A percentile compares a stretch with the other conserved stretches of the same genome.
phyloP scores from a whole-genome alignment of 2,329 filamentous ascomycete genomes.

The Pseudocercospora vitis region DNA sequence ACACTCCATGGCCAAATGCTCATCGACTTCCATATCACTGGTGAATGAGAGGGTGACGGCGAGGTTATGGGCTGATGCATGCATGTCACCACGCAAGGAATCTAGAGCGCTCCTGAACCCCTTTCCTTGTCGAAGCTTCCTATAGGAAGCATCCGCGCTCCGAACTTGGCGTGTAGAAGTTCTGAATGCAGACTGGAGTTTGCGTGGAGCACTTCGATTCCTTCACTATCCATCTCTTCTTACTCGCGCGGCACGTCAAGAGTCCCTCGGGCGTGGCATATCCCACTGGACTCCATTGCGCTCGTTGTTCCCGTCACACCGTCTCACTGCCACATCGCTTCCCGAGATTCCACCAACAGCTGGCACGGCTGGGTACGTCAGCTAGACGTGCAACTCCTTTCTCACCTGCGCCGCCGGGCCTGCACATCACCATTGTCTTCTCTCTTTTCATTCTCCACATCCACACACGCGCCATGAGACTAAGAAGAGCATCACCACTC shows the following conservation, averaged over 20 bases:
- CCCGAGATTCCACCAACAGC: constrained; percentile 4
- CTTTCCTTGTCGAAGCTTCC: no score
- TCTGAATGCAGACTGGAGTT: no score
- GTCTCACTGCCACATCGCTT: no score
- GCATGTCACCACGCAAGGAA: no score
- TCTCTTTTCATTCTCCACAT: constrained; percentile 6
- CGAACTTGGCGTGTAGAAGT: no score
- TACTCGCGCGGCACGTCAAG: not conserved
- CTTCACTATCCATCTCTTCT: not conserved
- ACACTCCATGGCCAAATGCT: no score
- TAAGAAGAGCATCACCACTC: constrained; percentile 51
- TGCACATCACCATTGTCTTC: not conserved
- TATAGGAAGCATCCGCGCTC: no score
- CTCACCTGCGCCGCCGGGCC: not conserved
- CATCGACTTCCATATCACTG: no score
- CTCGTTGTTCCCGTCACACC: not conserved
- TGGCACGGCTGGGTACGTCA: constrained; percentile 14
- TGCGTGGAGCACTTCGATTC: not conserved
- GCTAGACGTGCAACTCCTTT: constrained; percentile 15
- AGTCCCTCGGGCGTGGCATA: not conserved
- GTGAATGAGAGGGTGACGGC: no score
- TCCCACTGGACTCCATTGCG: not conserved
- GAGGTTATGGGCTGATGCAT: no score
- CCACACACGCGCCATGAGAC: constrained; percentile 55
- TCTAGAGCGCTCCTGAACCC: no score